Evolutionary conservation across 257 asterid genomes (phyloP), one percentile per base, ranked within the genome.

Genomic region (Nyctanthes arbortristis): DNA sequence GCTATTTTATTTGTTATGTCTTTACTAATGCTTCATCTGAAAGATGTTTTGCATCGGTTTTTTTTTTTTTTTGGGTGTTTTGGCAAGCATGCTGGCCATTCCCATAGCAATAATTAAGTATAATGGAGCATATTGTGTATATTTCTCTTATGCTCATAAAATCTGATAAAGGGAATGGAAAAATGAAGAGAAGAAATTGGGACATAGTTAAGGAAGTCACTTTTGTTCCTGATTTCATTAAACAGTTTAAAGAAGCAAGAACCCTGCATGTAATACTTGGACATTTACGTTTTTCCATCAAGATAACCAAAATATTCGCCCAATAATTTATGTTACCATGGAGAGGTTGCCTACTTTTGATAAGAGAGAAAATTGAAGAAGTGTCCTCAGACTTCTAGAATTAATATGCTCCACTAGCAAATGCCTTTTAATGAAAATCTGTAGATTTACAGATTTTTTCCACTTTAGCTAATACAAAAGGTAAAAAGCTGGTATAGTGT

Each of bases 1-100:
- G 61, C 66, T 72, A n/a, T 45, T 70, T 67, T 40, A 45, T 2
- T 67, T 52, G 30, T 52, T 22, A 49, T 61, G 33, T 22, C 40
- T 47, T 43, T 35, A 16, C n/a, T 47, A 28, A 24, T 37, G 4
- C 24, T 39, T 9, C 8, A 33, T 18, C 10, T 32, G 61, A 34
- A 34, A 37, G 37, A 6, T 54, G 18, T n/a, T n/a, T n/a, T n/a
- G n/a, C n/a, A n/a, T n/a, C 22, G 27, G n/a, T n/a, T 57, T 14
- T 28, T 22, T 16, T 27, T 2, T 16, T 10, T 52, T 52, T 20
- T 22, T 18, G 18, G 18, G 37, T 52, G 30, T 43, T 69, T 35
- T 25, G 28, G 18, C 60, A 10, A 1, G n/a, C 32, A 20, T 62
- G 34, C 7, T 20, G 14, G 47, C 4, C 20, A 40, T n/a, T 5